These are phyloP conservation scores for Cubamyces lactineus DNA, from an alignment of 768 basidiomycete genomes.

Conservation along the genomic window DNA sequence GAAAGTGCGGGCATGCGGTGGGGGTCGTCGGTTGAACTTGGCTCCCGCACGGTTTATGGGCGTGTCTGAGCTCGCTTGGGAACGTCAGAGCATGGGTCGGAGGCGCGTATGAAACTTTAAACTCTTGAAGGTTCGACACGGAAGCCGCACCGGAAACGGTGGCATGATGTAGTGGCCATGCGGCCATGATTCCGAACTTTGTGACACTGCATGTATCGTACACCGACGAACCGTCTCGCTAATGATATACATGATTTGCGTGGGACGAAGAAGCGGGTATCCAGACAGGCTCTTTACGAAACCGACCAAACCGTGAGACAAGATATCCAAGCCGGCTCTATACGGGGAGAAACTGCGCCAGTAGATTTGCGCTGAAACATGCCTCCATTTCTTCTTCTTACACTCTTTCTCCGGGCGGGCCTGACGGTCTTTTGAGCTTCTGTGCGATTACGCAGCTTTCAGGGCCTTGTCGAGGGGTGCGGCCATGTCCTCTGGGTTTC, in stretches of 20 bases:
- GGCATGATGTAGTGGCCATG: neutral
- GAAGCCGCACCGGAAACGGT: neutral
- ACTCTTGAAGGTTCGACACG: neutral
- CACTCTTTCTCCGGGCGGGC: neutral
- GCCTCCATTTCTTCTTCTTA: neutral
- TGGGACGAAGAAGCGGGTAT: neutral
- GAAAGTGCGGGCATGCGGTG: neutral
- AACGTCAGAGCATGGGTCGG: neutral
- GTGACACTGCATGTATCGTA: neutral
- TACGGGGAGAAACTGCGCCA: neutral
- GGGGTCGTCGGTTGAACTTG: neutral
- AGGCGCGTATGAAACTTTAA: conserved; percentile 16
- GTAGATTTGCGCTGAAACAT: neutral
- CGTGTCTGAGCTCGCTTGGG: neutral
- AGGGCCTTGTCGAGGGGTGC: conserved; percentile 28
- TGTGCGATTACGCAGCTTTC: conserved; percentile 15
- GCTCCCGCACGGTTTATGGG: neutral
- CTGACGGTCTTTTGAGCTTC: neutral
- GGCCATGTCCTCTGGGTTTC: conserved; percentile 36
- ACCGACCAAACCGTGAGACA: neutral
- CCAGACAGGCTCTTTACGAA: neutral
- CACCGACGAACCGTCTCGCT: neutral
- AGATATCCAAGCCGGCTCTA: neutral
- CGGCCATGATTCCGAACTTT: neutral
- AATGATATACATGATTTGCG: conserved; percentile 4